Evolutionary conservation across 176 grass and related monocot genomes (phyloP).

Genomic region (Avena sativa): DNA sequence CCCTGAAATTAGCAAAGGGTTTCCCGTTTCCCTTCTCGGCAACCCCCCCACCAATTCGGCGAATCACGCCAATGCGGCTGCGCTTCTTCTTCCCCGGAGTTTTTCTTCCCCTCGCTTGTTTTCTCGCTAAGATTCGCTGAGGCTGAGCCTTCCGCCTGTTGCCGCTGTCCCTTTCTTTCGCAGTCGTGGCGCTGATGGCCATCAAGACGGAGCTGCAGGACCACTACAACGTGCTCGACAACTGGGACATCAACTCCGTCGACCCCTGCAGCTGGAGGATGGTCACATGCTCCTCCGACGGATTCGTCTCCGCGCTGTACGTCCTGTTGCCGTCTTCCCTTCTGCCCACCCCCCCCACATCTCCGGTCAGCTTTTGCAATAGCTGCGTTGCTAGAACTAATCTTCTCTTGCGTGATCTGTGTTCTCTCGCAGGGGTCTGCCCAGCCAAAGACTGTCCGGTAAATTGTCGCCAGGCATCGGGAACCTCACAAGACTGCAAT

Average conservation of each 20-base stretch:
- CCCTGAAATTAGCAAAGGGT: background rate
- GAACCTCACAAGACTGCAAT: slow-evolving; percentile 88
- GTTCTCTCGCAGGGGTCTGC: slow-evolving; percentile 62
- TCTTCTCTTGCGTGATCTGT: background rate
- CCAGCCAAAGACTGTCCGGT: slow-evolving; percentile 89
- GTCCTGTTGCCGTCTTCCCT: background rate
- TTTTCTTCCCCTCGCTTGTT: background rate
- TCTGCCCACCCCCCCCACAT: background rate
- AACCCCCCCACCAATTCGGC: background rate
- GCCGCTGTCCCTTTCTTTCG: background rate
- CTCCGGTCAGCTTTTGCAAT: background rate
- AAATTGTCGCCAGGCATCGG: slow-evolving; percentile 75
- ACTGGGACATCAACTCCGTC: slow-evolving; percentile 98
- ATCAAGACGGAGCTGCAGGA: slow-evolving; percentile 88
- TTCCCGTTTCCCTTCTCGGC: background rate
- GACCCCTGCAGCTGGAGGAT: slow-evolving; percentile 99
- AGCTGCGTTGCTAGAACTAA: background rate
- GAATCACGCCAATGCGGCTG: slow-evolving; percentile 21
- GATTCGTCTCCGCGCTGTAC: slow-evolving; percentile 90
- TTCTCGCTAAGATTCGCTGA: slow-evolving; percentile 36
- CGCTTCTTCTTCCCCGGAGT: background rate
- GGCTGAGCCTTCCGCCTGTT: background rate
- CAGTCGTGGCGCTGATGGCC: slow-evolving; percentile 92
- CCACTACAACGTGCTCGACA: slow-evolving; percentile 81
- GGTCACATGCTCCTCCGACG: slow-evolving; percentile 89